Percentiles rank a stretch among this genome's conserved stretches.
Evolutionary conservation across 2,329 filamentous ascomycete genomes (phyloP).

Genomic region (Hyphodiscus sp.): DNA sequence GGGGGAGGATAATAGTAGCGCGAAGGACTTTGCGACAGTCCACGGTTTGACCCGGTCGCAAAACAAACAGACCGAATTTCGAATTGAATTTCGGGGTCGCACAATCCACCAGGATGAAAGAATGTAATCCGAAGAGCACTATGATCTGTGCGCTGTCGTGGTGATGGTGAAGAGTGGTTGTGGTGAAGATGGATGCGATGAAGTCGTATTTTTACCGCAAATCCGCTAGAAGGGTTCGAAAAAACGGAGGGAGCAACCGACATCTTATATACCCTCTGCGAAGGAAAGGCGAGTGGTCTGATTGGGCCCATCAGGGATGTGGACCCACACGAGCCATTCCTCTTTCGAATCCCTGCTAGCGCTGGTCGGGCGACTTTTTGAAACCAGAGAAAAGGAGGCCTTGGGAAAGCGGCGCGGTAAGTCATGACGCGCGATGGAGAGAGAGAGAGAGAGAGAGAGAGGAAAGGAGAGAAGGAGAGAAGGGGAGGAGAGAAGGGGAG

Average conservation of each 20-base stretch:
- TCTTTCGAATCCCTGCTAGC: neutral
- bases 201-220: slow-evolving; percentile 12
- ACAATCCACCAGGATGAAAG: slow-evolving; percentile 21
- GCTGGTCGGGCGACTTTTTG: neutral
- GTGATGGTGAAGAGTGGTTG: slow-evolving; percentile 3
- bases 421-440: too few species aligned
- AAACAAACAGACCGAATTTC: slow-evolving; percentile 3
- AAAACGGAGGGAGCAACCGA: slow-evolving; percentile 9
- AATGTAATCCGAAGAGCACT: slow-evolving; percentile 25
- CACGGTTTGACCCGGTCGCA: slow-evolving; percentile 4
- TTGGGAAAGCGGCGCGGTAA: too few species aligned
- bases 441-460: too few species aligned
- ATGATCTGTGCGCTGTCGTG: slow-evolving; percentile 19
- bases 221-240: slow-evolving; percentile 17
- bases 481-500: too few species aligned
- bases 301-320: neutral
- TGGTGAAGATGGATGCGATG: slow-evolving; percentile 3
- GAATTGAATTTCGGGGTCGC: slow-evolving; percentile 4
- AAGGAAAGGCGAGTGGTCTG: neutral
- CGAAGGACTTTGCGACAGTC: neutral
- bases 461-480: too few species aligned
- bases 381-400: too few species aligned
- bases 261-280: slow-evolving; percentile 11
- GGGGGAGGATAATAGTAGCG: neutral
- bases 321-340: neutral